These are phyloP conservation scores for Ophiocordyceps australis DNA, from an alignment of 2,329 filamentous ascomycete species.

Conservation along the genomic window DNA sequence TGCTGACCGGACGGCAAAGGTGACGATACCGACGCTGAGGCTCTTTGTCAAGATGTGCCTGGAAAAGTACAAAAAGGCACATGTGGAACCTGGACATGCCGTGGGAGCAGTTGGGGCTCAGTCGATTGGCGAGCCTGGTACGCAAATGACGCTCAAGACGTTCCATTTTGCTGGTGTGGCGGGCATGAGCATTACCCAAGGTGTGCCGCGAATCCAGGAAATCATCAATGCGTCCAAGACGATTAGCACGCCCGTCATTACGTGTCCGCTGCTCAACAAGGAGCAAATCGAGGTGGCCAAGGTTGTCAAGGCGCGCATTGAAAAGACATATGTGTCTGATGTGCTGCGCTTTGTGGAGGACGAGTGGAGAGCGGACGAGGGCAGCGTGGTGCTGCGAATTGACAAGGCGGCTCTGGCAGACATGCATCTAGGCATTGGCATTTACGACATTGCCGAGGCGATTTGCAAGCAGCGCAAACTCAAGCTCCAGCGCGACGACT, in stretches of 20 bases:
- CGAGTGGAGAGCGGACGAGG: slow-evolving; percentile 61
- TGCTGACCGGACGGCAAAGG: slow-evolving; percentile 61
- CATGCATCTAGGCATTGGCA: slow-evolving; percentile 63
- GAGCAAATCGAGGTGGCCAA: slow-evolving; percentile 62
- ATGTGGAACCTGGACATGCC: slow-evolving; percentile 85
- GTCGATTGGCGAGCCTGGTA: slow-evolving; percentile 94
- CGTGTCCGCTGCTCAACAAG: slow-evolving; percentile 65
- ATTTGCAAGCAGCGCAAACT: slow-evolving; percentile 73
- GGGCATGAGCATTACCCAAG: slow-evolving; percentile 97
- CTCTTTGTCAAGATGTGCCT: slow-evolving; percentile 70
- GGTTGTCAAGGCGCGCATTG: slow-evolving; percentile 82
- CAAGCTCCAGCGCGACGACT: slow-evolving; percentile 49
- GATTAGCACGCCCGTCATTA: slow-evolving; percentile 90
- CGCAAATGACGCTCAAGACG: slow-evolving; percentile 97
- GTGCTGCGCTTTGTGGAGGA: slow-evolving; percentile 69
- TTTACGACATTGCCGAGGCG: slow-evolving; percentile 54
- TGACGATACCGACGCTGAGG: slow-evolving; percentile 56
- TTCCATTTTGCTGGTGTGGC: slow-evolving; percentile 99
- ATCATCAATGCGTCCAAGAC: slow-evolving; percentile 95
- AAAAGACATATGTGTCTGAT: slow-evolving; percentile 84
- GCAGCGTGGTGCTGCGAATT: slow-evolving; percentile 65
- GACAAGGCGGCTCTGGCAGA: slow-evolving; percentile 63
- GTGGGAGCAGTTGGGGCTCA: slow-evolving; percentile 94
- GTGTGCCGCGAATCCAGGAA: slow-evolving; percentile 99
- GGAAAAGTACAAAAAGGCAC: slow-evolving; percentile 77